A percentile compares a stretch with the other conserved stretches of the same genome.
These are phyloP conservation scores for Aspergillus ruber DNA, from an alignment of 2,329 filamentous ascomycete genomes.

Conservation along the genomic window DNA sequence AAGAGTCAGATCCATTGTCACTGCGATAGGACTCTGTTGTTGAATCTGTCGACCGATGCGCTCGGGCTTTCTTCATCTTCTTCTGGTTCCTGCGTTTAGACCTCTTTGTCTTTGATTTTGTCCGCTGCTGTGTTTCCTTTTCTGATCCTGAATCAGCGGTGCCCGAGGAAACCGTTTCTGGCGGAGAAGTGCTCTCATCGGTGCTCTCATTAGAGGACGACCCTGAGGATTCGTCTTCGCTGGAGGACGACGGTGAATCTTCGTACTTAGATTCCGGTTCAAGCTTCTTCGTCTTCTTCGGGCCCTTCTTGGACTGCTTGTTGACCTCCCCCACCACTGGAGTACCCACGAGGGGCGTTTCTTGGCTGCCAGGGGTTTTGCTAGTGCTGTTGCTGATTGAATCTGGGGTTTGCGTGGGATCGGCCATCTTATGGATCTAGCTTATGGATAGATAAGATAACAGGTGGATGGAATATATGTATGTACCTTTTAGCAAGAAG, in stretches of 20 bases:
- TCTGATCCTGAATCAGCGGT: constrained; percentile 16
- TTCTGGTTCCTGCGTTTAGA: constrained; percentile 17
- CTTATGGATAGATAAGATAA: not conserved
- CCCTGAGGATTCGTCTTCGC: constrained; percentile 13
- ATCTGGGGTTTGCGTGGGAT: not conserved
- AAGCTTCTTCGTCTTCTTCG: constrained; percentile 15
- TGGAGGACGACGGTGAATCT: constrained; percentile 14
- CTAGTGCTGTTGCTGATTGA: too few species aligned
- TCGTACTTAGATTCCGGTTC: constrained; percentile 10
- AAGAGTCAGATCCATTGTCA: constrained; percentile 20
- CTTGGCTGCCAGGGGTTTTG: constrained; percentile 18
- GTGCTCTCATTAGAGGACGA: constrained; percentile 15
- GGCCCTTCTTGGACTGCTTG: constrained; percentile 20
- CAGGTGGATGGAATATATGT: too few species aligned
- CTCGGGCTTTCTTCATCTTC: constrained; percentile 34
- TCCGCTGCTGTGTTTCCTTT: constrained; percentile 28
- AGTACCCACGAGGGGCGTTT: constrained; percentile 14
- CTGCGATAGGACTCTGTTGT: constrained; percentile 22
- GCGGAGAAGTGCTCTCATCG: constrained; percentile 12
- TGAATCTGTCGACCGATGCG: constrained; percentile 17
- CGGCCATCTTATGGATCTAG: not conserved
- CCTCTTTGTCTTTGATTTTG: constrained; percentile 32
- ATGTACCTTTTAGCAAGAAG: not conserved
- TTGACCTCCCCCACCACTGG: constrained; percentile 21
- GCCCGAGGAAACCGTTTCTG: constrained; percentile 5